Base-by-base conservation (phyloP, 352 stramenopile genomes). In the Phytophthora pluvialis region DNA sequence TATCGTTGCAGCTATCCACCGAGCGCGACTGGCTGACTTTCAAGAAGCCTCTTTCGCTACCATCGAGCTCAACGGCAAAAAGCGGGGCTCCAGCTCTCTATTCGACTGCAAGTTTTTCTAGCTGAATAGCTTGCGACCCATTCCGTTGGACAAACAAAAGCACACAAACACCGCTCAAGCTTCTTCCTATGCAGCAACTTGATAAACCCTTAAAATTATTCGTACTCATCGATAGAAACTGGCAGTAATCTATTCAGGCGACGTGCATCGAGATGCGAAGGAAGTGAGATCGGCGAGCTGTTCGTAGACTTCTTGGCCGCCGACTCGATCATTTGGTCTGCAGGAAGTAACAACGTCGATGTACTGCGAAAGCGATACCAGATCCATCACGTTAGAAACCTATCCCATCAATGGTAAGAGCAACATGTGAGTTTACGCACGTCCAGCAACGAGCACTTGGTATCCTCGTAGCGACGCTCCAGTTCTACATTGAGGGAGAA, bases 1-100 rank as follows among this genome's bases (percentile, higher is more conserved):
- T 18, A 70, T 94, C 18, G 80, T 94, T 52, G 52, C 67, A 6
- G 67, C 80, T 0, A 81, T 91, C 38, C 73, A 93, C 28, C 71
- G 81, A 39, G 74, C 83, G 11, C 67, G 77, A 36, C 42, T 75
- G 15, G 51, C 64, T 11, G 80, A 88, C 39, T 43, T 70, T 29
- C 56, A 72, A 35, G 60, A 59, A 47, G 35, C 58, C 2, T 54
- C 57, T 6, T 28, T 57, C 15, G 47, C 70, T 25, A 76, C 75
- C 1, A 63, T 90, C 18, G 73, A 88, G 18, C 56, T 90, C 32
- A 53, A 48, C 10, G 29, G 36, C 15, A 75, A 65, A 35, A 50
- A 60, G 28, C 45, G 18, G 16, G 26, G 16, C 3, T 63, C 53
- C 16, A 66, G 28, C 2, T 75, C 70, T 10, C 77, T 84, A 13